Percentiles rank a stretch among this genome's conserved stretches.
Conservation (phyloP, 163 green algal species). For the Volvox carteri region DNA sequence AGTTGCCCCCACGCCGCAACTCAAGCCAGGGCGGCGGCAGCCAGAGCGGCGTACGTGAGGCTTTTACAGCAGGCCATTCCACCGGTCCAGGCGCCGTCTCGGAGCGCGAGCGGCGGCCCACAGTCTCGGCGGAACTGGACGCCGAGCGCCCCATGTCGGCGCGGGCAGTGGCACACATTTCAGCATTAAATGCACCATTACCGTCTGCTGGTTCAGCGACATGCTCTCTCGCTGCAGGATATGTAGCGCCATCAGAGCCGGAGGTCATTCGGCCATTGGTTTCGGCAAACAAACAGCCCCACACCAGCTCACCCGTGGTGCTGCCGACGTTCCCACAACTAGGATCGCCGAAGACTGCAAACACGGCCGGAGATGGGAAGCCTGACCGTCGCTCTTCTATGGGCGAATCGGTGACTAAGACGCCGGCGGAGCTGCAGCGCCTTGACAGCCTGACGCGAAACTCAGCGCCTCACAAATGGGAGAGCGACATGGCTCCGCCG, state of each 20-base stretch:
- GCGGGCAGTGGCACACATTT: neutral
- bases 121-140: neutral
- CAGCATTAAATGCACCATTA: neutral
- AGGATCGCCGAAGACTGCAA: neutral
- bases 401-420: neutral
- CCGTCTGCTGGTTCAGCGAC: neutral
- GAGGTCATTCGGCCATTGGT: constrained; percentile 24
- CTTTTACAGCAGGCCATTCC: neutral
- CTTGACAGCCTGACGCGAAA: neutral
- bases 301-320: neutral
- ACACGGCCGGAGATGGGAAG: neutral
- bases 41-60: constrained; percentile 14
- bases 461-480: neutral
- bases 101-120: neutral
- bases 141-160: neutral
- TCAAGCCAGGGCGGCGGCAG: neutral
- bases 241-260: neutral
- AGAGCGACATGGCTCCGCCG: neutral
- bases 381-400: neutral
- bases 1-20: neutral
- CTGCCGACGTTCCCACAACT: neutral
- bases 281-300: constrained; percentile 7
- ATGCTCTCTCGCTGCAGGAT: constrained; percentile 9
- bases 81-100: neutral
- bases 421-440: constrained; percentile 35